phyloP scores from a whole-genome alignment of 371 early-diverging fungal genomes.

The Entomophthora muscae region DNA sequence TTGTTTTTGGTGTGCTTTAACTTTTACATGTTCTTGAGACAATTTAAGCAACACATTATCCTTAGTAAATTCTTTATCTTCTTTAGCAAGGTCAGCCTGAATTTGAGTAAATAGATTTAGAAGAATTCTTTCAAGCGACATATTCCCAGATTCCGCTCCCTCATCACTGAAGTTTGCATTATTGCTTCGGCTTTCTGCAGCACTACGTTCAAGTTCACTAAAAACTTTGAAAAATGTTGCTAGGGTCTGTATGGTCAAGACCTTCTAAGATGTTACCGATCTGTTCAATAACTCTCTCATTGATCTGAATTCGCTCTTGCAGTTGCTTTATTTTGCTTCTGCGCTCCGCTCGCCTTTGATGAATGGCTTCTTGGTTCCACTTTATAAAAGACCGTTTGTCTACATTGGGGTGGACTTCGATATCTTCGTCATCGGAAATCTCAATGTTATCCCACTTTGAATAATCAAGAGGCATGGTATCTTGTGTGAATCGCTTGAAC shows the following conservation, averaged over 20 bases:
- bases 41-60: not conserved
- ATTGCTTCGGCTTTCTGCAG: constrained; percentile 6
- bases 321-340: constrained; percentile 45
- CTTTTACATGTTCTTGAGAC: not conserved
- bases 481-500: too few species aligned
- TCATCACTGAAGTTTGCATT: not conserved
- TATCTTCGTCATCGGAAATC: constrained; percentile 90
- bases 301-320: constrained; percentile 30
- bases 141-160: constrained; percentile 1
- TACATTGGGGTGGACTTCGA: constrained; percentile 90
- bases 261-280: constrained; percentile 18
- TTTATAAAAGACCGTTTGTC: constrained; percentile 88
- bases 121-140: not conserved
- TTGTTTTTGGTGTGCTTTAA: not conserved
- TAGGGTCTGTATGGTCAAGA: constrained; percentile 12
- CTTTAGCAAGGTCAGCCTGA: constrained; percentile 3
- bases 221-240: constrained; percentile 15
- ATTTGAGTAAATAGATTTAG: not conserved
- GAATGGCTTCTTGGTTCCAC: constrained; percentile 80
- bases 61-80: constrained; percentile 8
- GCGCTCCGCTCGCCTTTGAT: constrained; percentile 71
- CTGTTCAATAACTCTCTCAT: constrained; percentile 27
- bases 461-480: constrained; percentile 48
- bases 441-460: constrained; percentile 95
- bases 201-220: constrained; percentile 12